phyloP scores from a whole-genome alignment of 352 stramenopile species.

The Globisporangium middletonii region DNA sequence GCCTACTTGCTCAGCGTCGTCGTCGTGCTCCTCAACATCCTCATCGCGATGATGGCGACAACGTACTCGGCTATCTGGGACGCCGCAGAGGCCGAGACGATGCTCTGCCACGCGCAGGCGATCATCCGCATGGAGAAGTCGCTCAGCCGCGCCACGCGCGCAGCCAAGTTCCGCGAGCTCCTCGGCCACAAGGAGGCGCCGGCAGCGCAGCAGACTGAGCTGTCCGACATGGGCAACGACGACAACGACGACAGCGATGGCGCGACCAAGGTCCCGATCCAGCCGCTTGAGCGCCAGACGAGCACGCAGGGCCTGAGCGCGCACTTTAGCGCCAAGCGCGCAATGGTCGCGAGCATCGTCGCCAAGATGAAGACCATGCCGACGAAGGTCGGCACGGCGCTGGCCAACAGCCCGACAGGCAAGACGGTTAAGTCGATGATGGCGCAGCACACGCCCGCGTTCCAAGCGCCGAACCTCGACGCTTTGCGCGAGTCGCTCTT shows the following conservation, averaged over 20 bases:
- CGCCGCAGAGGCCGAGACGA: conserved; percentile 11
- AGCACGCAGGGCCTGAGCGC: conserved; percentile 3
- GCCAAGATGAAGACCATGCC: conserved; percentile 12
- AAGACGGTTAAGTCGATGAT: conserved; percentile 10
- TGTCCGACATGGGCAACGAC: neutral
- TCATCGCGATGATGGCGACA: conserved; percentile 35
- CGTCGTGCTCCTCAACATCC: conserved; percentile 31
- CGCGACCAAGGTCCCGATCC: neutral
- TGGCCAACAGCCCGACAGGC: conserved; percentile 7
- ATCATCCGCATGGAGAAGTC: conserved; percentile 20
- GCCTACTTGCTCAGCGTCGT: conserved; percentile 18
- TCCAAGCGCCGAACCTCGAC: conserved; percentile 11
- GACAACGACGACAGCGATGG: neutral
- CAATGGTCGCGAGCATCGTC: conserved; percentile 13
- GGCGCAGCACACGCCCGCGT: neutral
- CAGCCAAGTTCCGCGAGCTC: conserved; percentile 4
- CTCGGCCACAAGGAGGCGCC: neutral
- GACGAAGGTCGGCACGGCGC: conserved; percentile 8
- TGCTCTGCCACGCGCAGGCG: conserved; percentile 13
- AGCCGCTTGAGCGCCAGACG: conserved; percentile 4
- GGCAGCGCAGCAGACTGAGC: no score
- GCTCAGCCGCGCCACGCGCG: conserved; percentile 2
- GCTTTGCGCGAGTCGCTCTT: conserved; percentile 14
- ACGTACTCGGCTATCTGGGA: conserved; percentile 19
- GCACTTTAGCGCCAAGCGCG: conserved; percentile 6